phyloP scores from a whole-genome alignment of 2,329 filamentous ascomycete species.

The Anthostomella pinea region DNA sequence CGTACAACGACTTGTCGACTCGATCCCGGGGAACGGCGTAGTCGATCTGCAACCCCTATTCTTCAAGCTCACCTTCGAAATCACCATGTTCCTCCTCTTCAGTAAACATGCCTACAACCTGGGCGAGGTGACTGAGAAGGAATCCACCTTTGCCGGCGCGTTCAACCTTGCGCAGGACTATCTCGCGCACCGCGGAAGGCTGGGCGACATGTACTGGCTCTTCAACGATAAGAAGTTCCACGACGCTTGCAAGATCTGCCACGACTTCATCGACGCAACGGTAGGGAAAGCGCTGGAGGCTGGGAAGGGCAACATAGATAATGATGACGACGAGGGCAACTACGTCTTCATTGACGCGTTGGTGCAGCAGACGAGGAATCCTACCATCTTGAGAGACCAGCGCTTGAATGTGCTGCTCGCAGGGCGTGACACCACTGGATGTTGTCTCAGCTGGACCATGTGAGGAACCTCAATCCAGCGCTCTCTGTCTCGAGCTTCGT shows the following conservation, averaged over 20 bases:
- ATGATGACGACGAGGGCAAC: not conserved
- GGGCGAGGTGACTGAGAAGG: not conserved
- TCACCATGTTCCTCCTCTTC: slow-evolving; percentile 3
- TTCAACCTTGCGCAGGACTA: slow-evolving; percentile 6
- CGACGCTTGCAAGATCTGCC: slow-evolving; percentile 1
- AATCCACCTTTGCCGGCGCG: not conserved
- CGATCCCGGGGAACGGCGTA: not conserved
- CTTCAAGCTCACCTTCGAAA: slow-evolving; percentile 5
- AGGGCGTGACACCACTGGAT: slow-evolving; percentile 13
- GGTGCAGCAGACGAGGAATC: slow-evolving; percentile 1
- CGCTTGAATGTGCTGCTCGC: slow-evolving; percentile 15
- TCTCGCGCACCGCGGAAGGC: not conserved
- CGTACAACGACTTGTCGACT: slow-evolving; percentile 1
- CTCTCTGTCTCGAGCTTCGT: no score
- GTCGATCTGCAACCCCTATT: slow-evolving; percentile 7
- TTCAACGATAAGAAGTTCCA: not conserved
- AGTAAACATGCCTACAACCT: not conserved
- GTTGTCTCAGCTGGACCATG: slow-evolving; percentile 4
- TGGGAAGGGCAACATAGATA: not conserved
- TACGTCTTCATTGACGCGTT: slow-evolving; percentile 9
- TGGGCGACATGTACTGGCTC: slow-evolving; percentile 4
- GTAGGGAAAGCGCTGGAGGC: slow-evolving; percentile 1
- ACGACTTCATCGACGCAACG: slow-evolving; percentile 1
- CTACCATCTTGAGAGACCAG: slow-evolving; percentile 3
- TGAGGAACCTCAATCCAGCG: not conserved